Evolutionary conservation across 352 stramenopile species (phyloP), one percentile per base, ranked within the genome.

Genomic region (Pythium coloratum): DNA sequence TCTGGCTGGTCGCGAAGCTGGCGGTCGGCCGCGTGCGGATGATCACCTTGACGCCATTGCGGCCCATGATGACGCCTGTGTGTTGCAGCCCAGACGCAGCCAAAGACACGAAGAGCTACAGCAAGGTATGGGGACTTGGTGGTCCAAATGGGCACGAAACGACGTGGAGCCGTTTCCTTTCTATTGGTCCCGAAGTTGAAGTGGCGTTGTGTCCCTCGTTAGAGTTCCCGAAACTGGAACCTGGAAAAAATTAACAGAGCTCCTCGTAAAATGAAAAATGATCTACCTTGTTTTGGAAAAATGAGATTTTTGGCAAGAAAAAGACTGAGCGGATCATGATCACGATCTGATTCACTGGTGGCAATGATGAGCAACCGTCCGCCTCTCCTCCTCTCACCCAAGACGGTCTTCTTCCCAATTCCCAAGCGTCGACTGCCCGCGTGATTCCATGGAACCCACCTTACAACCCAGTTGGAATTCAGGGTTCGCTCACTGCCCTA

Each of bases 1-100:
- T 82, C 79, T 95, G 84, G 20, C 76, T 79, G 1, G 76, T 82
- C 50, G 84, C 81, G 44, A 95, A 93, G 61, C 76, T 89, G 40
- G 84, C 86, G 20, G 84, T 95, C 40, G 87, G 84, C 30, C 84
- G 82, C 67, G 83, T 91, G 14, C 87, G 83, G 69, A 95, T 95
- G 74, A 92, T 93, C 73, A 95, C 86, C 38, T 92, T 92, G 38
- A 93, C 80, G 34, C 80, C 84, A 56, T 92, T 90, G 66, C 71
- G 72, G 32, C 76, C 76, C 78, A 87, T 87, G 6, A 24, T 64
- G 44, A 28, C 3, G 44, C n/a, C 44, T 6, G n/a, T 42, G 10
- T 42, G 36, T 7, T 7, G 6, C 36, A 42, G 36, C 10, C 6
- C 2, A 42, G 20, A 46, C 18, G 18, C 7, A 46, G 18, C 38